Conservation (phyloP, 768 basidiomycete genomes). For the Mrakia blollopis region DNA sequence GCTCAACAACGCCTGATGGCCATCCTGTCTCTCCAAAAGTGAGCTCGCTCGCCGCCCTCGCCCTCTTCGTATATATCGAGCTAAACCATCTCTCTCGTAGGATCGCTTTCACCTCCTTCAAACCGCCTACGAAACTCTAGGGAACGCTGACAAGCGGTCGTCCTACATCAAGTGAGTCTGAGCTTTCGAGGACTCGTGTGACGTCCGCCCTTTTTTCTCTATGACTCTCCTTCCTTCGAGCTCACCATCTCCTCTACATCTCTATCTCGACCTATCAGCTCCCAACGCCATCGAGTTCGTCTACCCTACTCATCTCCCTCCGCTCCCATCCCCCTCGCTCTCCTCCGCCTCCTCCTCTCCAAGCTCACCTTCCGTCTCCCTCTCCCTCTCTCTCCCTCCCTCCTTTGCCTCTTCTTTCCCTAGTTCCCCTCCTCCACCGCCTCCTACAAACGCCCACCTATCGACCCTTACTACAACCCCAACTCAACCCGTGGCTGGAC, state of each 20-base stretch:
- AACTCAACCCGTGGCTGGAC: background rate
- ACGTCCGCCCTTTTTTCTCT: background rate
- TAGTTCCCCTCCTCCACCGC: background rate
- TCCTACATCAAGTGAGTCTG: conserved; percentile 24
- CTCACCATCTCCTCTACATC: background rate
- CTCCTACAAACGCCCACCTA: background rate
- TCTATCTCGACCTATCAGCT: background rate
- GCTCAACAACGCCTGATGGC: background rate
- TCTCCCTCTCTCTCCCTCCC: background rate
- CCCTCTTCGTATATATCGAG: background rate
- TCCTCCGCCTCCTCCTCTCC: background rate
- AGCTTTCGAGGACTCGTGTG: background rate
- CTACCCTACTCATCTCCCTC: background rate
- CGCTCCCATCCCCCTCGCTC: background rate
- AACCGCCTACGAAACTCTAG: conserved; percentile 27
- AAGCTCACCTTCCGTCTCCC: no score
- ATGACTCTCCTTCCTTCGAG: conserved; percentile 1
- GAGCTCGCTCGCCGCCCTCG: background rate
- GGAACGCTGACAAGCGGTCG: conserved; percentile 11
- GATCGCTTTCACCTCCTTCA: conserved; percentile 24
- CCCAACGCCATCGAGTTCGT: background rate
- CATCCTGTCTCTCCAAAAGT: conserved; percentile 26
- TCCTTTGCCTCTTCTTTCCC: background rate
- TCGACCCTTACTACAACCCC: background rate
- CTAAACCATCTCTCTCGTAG: background rate